A percentile compares a stretch with the other conserved stretches of the same genome.
Conservation (phyloP, 805 yeast genomes). For the Maudiozyma bulderi region DNA sequence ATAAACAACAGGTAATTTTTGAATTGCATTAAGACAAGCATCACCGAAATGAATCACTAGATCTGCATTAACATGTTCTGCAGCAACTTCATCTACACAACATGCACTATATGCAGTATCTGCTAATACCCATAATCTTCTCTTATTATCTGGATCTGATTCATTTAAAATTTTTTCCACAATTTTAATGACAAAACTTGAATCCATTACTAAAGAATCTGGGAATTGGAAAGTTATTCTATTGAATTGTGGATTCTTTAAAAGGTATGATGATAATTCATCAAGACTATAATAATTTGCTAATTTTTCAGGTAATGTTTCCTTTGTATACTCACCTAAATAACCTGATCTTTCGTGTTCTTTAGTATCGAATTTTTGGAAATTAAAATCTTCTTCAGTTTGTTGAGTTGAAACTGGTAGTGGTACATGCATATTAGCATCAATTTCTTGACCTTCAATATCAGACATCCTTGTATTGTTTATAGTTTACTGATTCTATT, state of each 20-base stretch:
- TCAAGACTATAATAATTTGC: slow-evolving; percentile 47
- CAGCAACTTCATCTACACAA: slow-evolving; percentile 95
- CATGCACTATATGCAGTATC: slow-evolving; percentile 94
- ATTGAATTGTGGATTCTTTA: slow-evolving; percentile 29
- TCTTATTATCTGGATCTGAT: slow-evolving; percentile 6
- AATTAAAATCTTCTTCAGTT: slow-evolving; percentile 46
- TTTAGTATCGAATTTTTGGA: slow-evolving; percentile 33
- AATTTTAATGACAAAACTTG: slow-evolving; percentile 55
- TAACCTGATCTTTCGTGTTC: slow-evolving; percentile 22
- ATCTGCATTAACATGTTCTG: slow-evolving; percentile 82
- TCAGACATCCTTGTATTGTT: background rate
- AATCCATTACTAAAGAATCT: slow-evolving; percentile 66
- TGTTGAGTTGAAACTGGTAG: slow-evolving; percentile 71
- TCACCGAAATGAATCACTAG: slow-evolving; percentile 89
- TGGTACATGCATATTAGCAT: slow-evolving; percentile 32
- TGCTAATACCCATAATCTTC: slow-evolving; percentile 71
- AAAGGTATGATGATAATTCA: slow-evolving; percentile 35
- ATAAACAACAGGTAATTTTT: slow-evolving; percentile 63
- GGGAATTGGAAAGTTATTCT: slow-evolving; percentile 85
- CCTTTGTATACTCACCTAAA: slow-evolving; percentile 19
- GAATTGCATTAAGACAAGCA: slow-evolving; percentile 79
- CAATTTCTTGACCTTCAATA: background rate
- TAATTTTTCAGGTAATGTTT: slow-evolving; percentile 30
- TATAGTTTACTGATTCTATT: background rate
- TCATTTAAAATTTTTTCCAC: slow-evolving; percentile 34